Percentiles rank a stretch among this genome's conserved stretches.
phyloP scores from a whole-genome alignment of 495 filamentous ascomycete species.

The Amphirosellinia nigrospora region DNA sequence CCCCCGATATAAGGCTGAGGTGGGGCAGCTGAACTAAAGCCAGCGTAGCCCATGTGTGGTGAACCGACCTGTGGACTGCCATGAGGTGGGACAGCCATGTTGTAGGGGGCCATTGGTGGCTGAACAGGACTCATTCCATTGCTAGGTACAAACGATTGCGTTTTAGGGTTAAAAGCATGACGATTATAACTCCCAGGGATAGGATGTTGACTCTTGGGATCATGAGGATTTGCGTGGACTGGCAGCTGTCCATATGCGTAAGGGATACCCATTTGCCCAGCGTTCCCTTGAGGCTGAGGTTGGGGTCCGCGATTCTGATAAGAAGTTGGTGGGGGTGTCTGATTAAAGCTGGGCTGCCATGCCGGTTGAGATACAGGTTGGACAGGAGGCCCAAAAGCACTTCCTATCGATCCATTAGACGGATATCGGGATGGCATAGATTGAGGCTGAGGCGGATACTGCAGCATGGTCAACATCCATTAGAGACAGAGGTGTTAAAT shows the following conservation, averaged over 20 bases:
- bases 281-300: slow-evolving; percentile 44
- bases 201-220: slow-evolving; percentile 73
- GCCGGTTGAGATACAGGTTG: slow-evolving; percentile 45
- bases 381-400: slow-evolving; percentile 46
- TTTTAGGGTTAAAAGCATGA: slow-evolving; percentile 91
- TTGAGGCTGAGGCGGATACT: slow-evolving; percentile 40
- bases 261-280: slow-evolving; percentile 51
- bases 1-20: slow-evolving; percentile 45
- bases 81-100: slow-evolving; percentile 43
- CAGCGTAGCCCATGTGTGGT: slow-evolving; percentile 50
- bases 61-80: slow-evolving; percentile 54
- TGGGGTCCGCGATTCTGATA: slow-evolving; percentile 35
- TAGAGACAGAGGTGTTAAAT: neutral
- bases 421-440: slow-evolving; percentile 41
- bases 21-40: slow-evolving; percentile 47
- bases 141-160: slow-evolving; percentile 82
- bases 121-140: slow-evolving; percentile 53
- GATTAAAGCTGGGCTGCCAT: slow-evolving; percentile 46
- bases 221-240: slow-evolving; percentile 67
- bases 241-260: slow-evolving; percentile 83
- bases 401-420: slow-evolving; percentile 46
- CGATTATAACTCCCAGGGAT: slow-evolving; percentile 83
- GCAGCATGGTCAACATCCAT: slow-evolving; percentile 20
- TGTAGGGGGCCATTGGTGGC: slow-evolving; percentile 40
- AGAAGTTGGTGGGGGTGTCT: slow-evolving; percentile 26